phyloP scores from a whole-genome alignment of 108 stramenopile species.

The Fistulifera solaris region DNA sequence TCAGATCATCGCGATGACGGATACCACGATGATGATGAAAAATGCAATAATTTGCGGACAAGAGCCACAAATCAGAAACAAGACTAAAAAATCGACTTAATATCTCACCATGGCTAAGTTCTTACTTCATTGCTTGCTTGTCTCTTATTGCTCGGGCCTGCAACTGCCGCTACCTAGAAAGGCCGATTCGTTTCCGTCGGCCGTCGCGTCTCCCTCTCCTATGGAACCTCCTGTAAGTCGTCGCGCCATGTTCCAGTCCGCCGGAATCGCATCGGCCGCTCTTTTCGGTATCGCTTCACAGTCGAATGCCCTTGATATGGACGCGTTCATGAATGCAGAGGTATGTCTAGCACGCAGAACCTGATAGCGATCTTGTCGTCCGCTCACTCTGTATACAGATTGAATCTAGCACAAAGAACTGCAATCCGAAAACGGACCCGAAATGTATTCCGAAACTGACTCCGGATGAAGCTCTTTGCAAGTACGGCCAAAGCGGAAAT shows the following conservation, averaged over 20 bases:
- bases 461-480: constrained; percentile 55
- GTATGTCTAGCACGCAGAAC: neutral
- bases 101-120: too few species aligned
- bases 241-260: neutral
- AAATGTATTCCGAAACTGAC: constrained; percentile 50
- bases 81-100: too few species aligned
- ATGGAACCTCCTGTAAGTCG: neutral
- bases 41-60: too few species aligned
- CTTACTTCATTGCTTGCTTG: too few species aligned
- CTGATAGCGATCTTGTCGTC: neutral
- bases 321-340: constrained; percentile 38
- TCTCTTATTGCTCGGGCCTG: too few species aligned
- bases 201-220: too few species aligned
- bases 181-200: too few species aligned
- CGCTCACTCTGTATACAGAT: constrained; percentile 5
- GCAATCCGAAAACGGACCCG: constrained; percentile 61
- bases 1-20: too few species aligned
- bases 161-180: too few species aligned
- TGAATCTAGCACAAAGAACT: constrained; percentile 45
- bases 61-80: too few species aligned
- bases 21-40: too few species aligned
- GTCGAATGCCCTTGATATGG: constrained; percentile 43
- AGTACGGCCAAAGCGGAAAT: constrained; percentile 50
- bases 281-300: neutral
- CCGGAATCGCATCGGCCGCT: constrained; percentile 5